Evolutionary conservation across 768 basidiomycete genomes (phyloP), one percentile per base, ranked within the genome.

Genomic region (Lentinula aciculospora): DNA sequence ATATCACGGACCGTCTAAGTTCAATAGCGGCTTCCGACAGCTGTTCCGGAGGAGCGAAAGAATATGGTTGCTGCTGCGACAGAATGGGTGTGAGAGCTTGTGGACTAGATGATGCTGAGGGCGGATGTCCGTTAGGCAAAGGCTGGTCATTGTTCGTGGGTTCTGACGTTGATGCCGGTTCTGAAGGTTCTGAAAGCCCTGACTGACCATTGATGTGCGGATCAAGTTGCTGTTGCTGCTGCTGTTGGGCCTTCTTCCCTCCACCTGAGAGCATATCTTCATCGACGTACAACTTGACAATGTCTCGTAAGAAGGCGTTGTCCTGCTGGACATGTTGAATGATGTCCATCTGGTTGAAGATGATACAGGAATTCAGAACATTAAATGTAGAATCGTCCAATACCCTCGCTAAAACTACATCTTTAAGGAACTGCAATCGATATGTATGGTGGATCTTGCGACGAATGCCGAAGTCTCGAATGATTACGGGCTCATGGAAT

Each of bases 331-430:
- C 82, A 66, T 96, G 86, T 49, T 80, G 84, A 66, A 99, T 94
- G 66, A 99, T 98, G 72, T 99, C 97, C 65, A 96, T 94, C 70
- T 99, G 96, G 74, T 98, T 97, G 81, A 95, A 98, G 68, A 98
- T 93, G 70, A 99, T 94, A 72, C 92, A 92, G 1, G 93, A 94
- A 72, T 94, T 98, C 67, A 98, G 83, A 65, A 97, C 92, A 66
- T 93, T 94, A 80, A 98, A 96, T 0, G 95, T 98, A 2, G 92
- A 89, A 70, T 99, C 97, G 65, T 99, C 97, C 49, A 98, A 82
- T 1, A 88, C 87, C 17, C 97, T 88, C 0, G 94, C 93, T 49
- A 99, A 89, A 40, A 99, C 93, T 58, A 99, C 96, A 69, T 99
- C 97, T 70, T 98, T 98, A 66, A 99, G 87, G 72, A 94, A 98